These are phyloP conservation scores for Nevesoporus exiguus DNA, from an alignment of 768 basidiomycete species.

Conservation along the genomic window DNA sequence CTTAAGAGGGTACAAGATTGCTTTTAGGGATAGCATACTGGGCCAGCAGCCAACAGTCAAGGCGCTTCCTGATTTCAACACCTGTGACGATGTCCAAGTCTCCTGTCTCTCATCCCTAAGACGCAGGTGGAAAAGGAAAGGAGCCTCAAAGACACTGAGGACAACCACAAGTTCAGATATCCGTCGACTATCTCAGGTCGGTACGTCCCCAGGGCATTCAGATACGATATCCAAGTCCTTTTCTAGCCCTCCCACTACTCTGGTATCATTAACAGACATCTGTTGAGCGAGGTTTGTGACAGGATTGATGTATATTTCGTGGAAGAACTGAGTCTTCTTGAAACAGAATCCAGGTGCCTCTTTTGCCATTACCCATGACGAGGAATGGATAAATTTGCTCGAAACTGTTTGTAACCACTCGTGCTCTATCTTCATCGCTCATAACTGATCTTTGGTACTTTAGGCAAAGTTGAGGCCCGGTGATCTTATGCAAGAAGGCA, in stretches of 20 bases:
- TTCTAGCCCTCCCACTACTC: not conserved
- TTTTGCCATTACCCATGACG: not conserved
- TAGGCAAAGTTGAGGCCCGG: not conserved
- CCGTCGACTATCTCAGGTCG: not conserved
- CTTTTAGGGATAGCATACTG: not conserved
- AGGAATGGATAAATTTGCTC: not conserved
- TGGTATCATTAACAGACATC: not conserved
- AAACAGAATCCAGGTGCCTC: not conserved
- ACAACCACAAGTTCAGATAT: no score
- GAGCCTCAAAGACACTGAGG: no score
- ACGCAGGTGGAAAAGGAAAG: not conserved
- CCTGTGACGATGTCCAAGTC: not conserved
- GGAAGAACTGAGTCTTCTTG: not conserved
- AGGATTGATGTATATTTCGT: no score
- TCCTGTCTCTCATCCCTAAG: not conserved
- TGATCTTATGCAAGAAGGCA: not conserved
- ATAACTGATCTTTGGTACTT: not conserved
- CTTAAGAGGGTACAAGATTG: not conserved
- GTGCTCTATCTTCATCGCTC: not conserved
- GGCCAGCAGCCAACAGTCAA: no score
- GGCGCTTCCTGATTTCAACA: not conserved
- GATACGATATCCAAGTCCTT: not conserved
- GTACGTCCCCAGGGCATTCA: not conserved
- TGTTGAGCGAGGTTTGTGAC: not conserved
- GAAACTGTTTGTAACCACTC: not conserved